phyloP scores from a whole-genome alignment of 495 filamentous ascomycete species.

The Monascus purpureus region DNA sequence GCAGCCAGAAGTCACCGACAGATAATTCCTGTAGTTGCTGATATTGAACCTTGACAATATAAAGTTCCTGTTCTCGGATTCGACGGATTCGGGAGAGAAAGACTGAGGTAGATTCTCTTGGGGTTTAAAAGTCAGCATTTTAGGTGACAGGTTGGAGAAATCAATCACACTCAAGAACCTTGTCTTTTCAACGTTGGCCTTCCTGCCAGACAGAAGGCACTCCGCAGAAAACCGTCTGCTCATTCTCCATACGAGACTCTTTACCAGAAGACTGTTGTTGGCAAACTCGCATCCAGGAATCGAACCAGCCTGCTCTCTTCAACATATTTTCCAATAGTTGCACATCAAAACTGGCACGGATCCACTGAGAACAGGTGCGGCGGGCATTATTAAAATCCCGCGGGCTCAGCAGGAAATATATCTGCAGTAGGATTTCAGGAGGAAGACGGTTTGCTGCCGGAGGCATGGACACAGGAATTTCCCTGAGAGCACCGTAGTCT shows the following conservation, averaged over 20 bases:
- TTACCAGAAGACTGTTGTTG: slow-evolving; percentile 10
- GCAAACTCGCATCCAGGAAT: slow-evolving; percentile 26
- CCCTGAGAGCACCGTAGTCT: no score
- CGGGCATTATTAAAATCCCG: slow-evolving; percentile 53
- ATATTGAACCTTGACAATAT: slow-evolving; percentile 35
- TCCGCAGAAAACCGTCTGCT: slow-evolving; percentile 48
- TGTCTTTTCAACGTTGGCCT: slow-evolving; percentile 25
- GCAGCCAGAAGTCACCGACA: slow-evolving; percentile 42
- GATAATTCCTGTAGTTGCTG: slow-evolving; percentile 46
- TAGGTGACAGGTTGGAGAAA: slow-evolving; percentile 16
- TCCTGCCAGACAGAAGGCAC: slow-evolving; percentile 40
- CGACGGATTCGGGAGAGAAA: slow-evolving; percentile 7
- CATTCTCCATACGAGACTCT: slow-evolving; percentile 39
- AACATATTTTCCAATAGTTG: slow-evolving; percentile 39
- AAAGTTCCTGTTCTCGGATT: slow-evolving; percentile 5
- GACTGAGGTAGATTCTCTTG: neutral
- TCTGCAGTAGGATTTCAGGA: slow-evolving; percentile 46
- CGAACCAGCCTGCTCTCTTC: slow-evolving; percentile 46
- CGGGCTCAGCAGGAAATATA: slow-evolving; percentile 41
- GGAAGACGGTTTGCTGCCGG: slow-evolving; percentile 34
- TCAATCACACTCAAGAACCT: slow-evolving; percentile 15
- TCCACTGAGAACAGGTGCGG: slow-evolving; percentile 52
- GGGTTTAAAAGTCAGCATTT: slow-evolving; percentile 4
- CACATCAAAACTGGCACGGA: slow-evolving; percentile 44
- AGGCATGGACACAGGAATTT: slow-evolving; percentile 1